Base-by-base conservation (phyloP, 805 yeast genomes). In the Metschnikowia lachancei region DNA sequence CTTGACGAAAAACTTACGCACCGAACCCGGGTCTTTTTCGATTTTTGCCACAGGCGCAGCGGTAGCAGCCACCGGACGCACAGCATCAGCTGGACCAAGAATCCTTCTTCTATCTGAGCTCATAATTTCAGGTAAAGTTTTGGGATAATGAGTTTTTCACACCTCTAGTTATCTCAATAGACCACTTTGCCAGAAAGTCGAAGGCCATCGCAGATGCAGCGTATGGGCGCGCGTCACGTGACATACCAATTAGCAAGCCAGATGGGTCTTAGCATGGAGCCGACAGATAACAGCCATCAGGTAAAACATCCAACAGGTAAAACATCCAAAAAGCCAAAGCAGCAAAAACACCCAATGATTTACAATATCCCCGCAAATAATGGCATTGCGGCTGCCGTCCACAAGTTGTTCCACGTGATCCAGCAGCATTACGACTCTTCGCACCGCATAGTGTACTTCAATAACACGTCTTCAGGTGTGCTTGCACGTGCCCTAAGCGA, bases 41-140 rank as follows among this genome's bases (percentile, higher is more conserved):
- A 22, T 20, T 12, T 33, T 24, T 12, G 14, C 34, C 3, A 55
- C 49, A 19, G 44, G 40, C 2, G 24, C n/a, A 5, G 20, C 20
- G 14, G 33, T 31, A 11, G 47, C 43, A 11, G 57, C 39, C 11
- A 37, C 44, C 2, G 72, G 74, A 24, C 65, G 56, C 41, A 70
- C 74, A 1, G 87, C 87, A 53, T 79, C 82, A 0, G 77, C 60
- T 0, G 97, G 97, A 0, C 96, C 97, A 28, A 86, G 59, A n/a
- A 90, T 73, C 63, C 97, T 77, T 74, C 96, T 80, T 73, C 96
- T 80, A 61, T 92, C 97, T 44, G 63, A 68, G 75, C 71, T 73
- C 48, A 26, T 49, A 17, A 2, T n/a, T 14, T 30, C 11, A 12
- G 28, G 28, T 9, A 10, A 12, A 8, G 6, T 26, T 26, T 10